Percentiles rank a stretch among this genome's conserved stretches.
Evolutionary conservation across 768 basidiomycete genomes (phyloP).

Genomic region (Cystofilobasidium bisporidii): DNA sequence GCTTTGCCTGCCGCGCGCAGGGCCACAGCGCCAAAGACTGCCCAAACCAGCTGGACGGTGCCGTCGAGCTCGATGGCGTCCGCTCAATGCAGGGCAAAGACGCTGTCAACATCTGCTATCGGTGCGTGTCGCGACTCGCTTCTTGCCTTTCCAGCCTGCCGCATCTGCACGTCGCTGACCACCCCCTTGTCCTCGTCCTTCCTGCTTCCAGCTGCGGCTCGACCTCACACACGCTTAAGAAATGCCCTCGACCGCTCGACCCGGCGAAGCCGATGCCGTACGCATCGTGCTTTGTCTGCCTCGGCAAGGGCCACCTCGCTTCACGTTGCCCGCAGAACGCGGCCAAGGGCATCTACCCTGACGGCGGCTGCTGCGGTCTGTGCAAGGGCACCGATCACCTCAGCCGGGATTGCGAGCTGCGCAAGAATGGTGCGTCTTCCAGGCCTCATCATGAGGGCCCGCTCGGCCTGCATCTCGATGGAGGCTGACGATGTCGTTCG

Average conservation of each 20-base stretch:
- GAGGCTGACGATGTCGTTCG: too few relatives aligned
- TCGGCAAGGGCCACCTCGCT: conserved; percentile 71
- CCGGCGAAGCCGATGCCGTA: conserved; percentile 63
- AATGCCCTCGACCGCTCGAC: conserved; percentile 59
- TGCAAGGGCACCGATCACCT: conserved; percentile 78
- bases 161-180: not conserved
- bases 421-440: conserved; percentile 28
- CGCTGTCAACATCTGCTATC: conserved; percentile 56
- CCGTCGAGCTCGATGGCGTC: conserved; percentile 13
- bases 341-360: conserved; percentile 72
- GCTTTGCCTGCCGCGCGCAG: conserved; percentile 74
- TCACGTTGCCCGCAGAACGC: conserved; percentile 72
- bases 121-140: conserved; percentile 45
- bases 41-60: conserved; percentile 44
- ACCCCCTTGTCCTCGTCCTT: not conserved
- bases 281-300: conserved; percentile 87
- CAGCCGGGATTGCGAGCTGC: conserved; percentile 61
- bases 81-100: conserved; percentile 27
- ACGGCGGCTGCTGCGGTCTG: conserved; percentile 77
- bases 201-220: conserved; percentile 65
- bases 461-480: too few relatives aligned
- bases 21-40: conserved; percentile 81
- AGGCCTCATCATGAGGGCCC: too few relatives aligned
- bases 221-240: conserved; percentile 62
- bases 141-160: too few relatives aligned